Conservation (phyloP, 768 basidiomycete species). For the Tricholoma bakamatsutake region DNA sequence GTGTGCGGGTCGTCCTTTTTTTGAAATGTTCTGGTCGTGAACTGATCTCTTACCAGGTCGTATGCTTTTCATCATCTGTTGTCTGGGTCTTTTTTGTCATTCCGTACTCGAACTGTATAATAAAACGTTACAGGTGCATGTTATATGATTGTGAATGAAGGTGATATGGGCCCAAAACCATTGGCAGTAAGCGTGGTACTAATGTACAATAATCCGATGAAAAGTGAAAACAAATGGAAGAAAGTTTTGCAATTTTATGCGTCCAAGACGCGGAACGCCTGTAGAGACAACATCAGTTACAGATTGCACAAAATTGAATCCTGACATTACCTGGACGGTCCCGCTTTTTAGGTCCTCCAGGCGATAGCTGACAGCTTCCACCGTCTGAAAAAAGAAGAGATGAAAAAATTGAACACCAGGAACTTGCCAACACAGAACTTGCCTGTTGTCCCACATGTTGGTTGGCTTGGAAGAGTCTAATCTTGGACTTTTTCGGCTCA, state of each 20-base stretch:
- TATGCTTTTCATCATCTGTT: not conserved
- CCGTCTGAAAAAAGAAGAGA: constrained; percentile 28
- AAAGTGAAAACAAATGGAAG: not conserved
- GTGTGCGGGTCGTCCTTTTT: not conserved
- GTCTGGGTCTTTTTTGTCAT: constrained; percentile 1
- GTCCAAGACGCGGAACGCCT: constrained; percentile 40
- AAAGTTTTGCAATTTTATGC: too few species aligned
- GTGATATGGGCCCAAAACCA: not conserved
- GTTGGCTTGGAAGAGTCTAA: constrained; percentile 82
- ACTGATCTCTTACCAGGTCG: not conserved
- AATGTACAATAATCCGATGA: constrained; percentile 1
- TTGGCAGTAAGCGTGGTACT: constrained; percentile 1
- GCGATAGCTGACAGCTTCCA: constrained; percentile 80
- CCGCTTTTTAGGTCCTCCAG: constrained; percentile 89
- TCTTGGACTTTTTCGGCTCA: constrained; percentile 83
- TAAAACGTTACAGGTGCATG: constrained; percentile 4
- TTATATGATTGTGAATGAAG: not conserved
- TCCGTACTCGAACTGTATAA: constrained; percentile 7
- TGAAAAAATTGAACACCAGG: not conserved
- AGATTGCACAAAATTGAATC: constrained; percentile 4
- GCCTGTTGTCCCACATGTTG: constrained; percentile 82
- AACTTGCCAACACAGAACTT: constrained; percentile 21
- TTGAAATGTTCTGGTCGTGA: not conserved
- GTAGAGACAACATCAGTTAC: not conserved
- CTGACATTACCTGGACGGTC: constrained; percentile 54